Base-by-base conservation (phyloP, 768 basidiomycete genomes). In the Pisolithus albus region DNA sequence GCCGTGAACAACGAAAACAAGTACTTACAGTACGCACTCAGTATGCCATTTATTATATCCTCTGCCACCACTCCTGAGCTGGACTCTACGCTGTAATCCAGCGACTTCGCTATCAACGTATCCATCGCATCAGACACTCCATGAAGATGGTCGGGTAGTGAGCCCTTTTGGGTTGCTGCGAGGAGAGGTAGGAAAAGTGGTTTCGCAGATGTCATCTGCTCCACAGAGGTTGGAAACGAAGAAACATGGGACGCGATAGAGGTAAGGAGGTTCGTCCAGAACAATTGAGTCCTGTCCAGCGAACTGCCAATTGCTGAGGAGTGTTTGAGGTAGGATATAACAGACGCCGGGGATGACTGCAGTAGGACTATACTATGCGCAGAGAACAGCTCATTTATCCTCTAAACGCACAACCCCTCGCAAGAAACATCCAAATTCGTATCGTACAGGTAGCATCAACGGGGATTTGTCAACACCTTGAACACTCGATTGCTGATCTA, bases 251-350 rank as follows among this genome's bases (percentile, higher is more conserved):
- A 58, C 2, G 76, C 72, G 10, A 82, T 51, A 9, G 65, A 66
- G 1, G 62, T 60, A 1, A 88, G 71, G 16, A 85, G 64, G 3
- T 34, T 49, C 28, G 48, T 50, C 64, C 64, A 65, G 42, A 60
- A 58, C 1, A 32, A 15, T 37, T 65, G 64, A 7, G 53, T 51
- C 23, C 52, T 59, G 13, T 32, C 52, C 9, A 50, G 30, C 11
- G 55, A 40, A 5, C 44, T 57, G 32, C 18, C 43, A 21, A 56
- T 57, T 4, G 28, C n/a, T 10, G 28, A 43, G 38, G 64, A 60
- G 16, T 62, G 46, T 19, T n/a, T 47, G 23, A 88, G 68, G 55
- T 86, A 88, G 0, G 74, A 67, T 3, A 79, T 64, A 5, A 85
- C 63, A 0, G 84, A 66, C 2, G 67, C 46, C 0, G 78, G 74